Evolutionary conservation across 2,329 filamentous ascomycete genomes (phyloP), one percentile per base, ranked within the genome.

Genomic region (Fusarium nisikadoi): DNA sequence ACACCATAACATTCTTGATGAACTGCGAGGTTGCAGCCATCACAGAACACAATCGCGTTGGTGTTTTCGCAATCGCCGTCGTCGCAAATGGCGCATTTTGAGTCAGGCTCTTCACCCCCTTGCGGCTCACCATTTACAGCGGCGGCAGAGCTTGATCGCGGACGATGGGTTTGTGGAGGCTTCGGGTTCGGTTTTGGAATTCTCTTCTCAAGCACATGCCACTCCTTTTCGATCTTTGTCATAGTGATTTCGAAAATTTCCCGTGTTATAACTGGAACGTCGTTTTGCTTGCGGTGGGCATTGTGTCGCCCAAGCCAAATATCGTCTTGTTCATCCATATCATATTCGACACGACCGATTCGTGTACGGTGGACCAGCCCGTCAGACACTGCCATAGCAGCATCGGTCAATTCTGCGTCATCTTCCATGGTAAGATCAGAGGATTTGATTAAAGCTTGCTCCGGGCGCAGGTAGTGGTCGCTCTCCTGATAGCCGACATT

Each of bases 61-160:
- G 96, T 97, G 81, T 99, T 99, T 83, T 99, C 96, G 79, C 96
- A 99, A 79, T 99, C 96, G n/a, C 96, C 96, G 78, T 99, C 96
- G 79, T 99, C 96, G 80, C 96, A 99, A 64, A 99, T 97, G 27
- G 94, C 95, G 80, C 96, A 99, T 81, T 97, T 98, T 76, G 93
- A 97, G 81, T 99, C 96, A 76, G 96, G 95, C 81, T 98, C 95
- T 82, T 98, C 96, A 25, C 94, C 94, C 8, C 75, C 77, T 72
- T 92, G 90, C 47, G 93, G 92, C 83, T 98, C 96, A 61, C 96
- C 95, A 81, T 98, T 98, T 23, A 98, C 95, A 10, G 96, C 95
- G 31, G 94, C 95, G 50, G 95, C 95, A 62, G 94, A 97, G 81
- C 95, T 97, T 46, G 95, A 98, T 66, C 95, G 90, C 23, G 95